phyloP scores from a whole-genome alignment of 352 stramenopile genomes.

The Phytophthora meadii region DNA sequence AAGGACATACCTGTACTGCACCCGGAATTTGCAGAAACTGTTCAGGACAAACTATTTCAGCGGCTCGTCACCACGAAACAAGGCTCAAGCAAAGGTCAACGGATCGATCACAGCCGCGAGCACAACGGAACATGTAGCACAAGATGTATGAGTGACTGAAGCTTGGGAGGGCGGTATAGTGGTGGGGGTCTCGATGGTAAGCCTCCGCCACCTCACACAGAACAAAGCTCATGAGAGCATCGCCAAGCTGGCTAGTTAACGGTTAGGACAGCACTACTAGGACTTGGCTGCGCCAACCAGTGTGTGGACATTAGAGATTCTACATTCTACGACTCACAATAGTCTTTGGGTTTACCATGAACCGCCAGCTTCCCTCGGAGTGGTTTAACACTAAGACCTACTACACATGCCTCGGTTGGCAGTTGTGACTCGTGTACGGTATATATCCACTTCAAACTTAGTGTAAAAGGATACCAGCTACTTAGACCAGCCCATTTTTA shows the following conservation, averaged over 20 bases:
- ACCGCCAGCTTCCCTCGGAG: not conserved
- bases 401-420: too few relatives aligned
- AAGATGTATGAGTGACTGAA: not conserved
- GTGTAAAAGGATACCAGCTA: too few relatives aligned
- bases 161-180: not conserved
- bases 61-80: not conserved
- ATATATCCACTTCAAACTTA: too few relatives aligned
- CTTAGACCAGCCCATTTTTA: too few relatives aligned
- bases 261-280: not conserved
- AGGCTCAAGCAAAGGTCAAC: not conserved
- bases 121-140: not conserved
- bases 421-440: too few relatives aligned
- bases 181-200: not conserved
- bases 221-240: not conserved
- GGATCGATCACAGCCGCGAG: not conserved
- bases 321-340: slow-evolving; percentile 6
- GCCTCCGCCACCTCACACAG: slow-evolving; percentile 4
- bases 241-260: slow-evolving; percentile 2
- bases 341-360: slow-evolving; percentile 1
- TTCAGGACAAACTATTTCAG: not conserved
- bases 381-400: slow-evolving; percentile 3
- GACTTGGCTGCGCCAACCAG: not conserved
- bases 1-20: not conserved
- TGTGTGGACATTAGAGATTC: slow-evolving; percentile 4
- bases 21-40: not conserved